These are phyloP conservation scores for Ogataea ganodermae DNA, from an alignment of 805 yeast genomes.

Conservation along the genomic window DNA sequence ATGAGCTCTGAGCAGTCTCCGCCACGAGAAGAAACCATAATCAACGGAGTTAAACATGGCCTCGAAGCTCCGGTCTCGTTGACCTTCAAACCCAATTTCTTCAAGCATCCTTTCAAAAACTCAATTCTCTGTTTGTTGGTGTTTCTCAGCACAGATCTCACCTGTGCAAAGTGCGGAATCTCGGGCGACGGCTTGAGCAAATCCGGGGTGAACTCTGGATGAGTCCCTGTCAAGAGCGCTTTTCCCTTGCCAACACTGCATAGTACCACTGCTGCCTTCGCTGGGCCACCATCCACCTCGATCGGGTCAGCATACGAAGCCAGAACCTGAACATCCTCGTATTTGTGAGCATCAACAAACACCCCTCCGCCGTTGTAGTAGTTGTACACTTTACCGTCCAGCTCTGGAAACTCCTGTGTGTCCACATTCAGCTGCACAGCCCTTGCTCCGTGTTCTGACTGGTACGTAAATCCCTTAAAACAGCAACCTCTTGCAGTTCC, in stretches of 20 bases:
- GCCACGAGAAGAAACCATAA: slow-evolving; percentile 46
- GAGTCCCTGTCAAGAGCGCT: slow-evolving; percentile 80
- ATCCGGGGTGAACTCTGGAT: slow-evolving; percentile 79
- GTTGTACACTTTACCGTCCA: slow-evolving; percentile 31
- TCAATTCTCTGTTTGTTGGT: slow-evolving; percentile 50
- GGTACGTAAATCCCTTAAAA: slow-evolving; percentile 76
- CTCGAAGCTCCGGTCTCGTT: slow-evolving; percentile 49
- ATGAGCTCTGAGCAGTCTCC: slow-evolving; percentile 37
- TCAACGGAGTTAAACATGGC: slow-evolving; percentile 72
- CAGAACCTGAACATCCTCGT: slow-evolving; percentile 63
- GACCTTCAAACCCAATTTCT: slow-evolving; percentile 68
- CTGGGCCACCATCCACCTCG: slow-evolving; percentile 46
- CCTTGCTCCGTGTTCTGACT: slow-evolving; percentile 72
- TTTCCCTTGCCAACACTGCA: slow-evolving; percentile 72
- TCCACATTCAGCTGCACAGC: slow-evolving; percentile 52
- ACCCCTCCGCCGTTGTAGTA: slow-evolving; percentile 92
- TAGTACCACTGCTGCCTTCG: slow-evolving; percentile 69
- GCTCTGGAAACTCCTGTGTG: slow-evolving; percentile 33
- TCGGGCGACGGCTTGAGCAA: slow-evolving; percentile 40
- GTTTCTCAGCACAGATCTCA: slow-evolving; percentile 43
- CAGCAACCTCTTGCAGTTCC: slow-evolving; percentile 85
- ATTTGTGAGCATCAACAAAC: slow-evolving; percentile 72
- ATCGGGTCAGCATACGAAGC: slow-evolving; percentile 63
- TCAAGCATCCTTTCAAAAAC: slow-evolving; percentile 60
- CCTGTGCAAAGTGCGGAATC: slow-evolving; percentile 29